Evolutionary conservation across 148 eudicot species (phyloP), one percentile per base, ranked within the genome.

Genomic region (Fallopia convolvulus): DNA sequence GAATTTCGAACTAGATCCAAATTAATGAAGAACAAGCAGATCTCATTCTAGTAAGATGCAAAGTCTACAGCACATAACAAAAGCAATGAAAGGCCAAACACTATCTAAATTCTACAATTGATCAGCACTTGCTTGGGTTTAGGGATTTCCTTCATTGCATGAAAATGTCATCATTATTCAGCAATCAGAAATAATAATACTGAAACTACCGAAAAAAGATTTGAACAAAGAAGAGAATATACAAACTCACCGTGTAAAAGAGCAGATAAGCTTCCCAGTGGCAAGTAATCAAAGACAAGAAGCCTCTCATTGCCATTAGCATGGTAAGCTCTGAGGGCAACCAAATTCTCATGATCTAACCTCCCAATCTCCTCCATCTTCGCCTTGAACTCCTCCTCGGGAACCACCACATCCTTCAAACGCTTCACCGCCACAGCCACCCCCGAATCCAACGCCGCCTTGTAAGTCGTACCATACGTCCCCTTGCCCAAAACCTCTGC

Each of bases 401-500:
- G 56, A 15, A 91, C 79, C 3, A 75, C 80, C 80, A 93, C 98
- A 74, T 91, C 97, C 83, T 86, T 91, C 86, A 93, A 89, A 80
- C 97, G 84, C 90, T 91, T 93, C 74, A 93, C 97, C 15, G 90
- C 90, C 83, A 93, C 91, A 47, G 84, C 87, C 13, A 84, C 84
- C 46, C 98, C 98, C 42, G 82, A 75, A 80, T 93, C 98, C 80
- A 91, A 71, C 33, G 88, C 89, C 39, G 97, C 97, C 88, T 93
- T 93, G 74, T 93, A 93, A 11, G 97, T 84, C n/a, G 98, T 93
- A 80, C 97, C 98, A 72, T 88, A 93, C 4, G 92, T 91, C 76
- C 97, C 97, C 80, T 93, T 93, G 41, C 98, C 98, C 82, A 91
- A 81, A 60, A 93, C 98, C 85, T 93, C 98, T 0, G 97, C 97